Base-by-base conservation (phyloP, 306 rosid species). In the Cucumis cinereus region DNA sequence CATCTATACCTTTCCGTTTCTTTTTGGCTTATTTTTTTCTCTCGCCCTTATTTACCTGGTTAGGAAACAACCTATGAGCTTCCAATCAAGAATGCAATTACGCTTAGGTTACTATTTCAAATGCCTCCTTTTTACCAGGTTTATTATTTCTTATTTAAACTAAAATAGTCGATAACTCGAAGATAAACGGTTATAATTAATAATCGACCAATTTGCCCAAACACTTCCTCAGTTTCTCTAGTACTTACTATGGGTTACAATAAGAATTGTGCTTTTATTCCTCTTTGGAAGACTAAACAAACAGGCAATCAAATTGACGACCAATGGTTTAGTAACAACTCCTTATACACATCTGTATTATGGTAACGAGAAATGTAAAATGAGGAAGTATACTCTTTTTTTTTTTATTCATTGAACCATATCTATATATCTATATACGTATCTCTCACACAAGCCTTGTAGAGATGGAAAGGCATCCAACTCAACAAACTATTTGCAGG, bases 401-500 rank as follows among this genome's bases (percentile, higher is more conserved):
- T 30, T 5, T 67, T 67, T 68, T 68, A 41, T 41, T 68, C 9
- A 68, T 20, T 11, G 35, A 22, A 64, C 47, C 49, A 62, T 16
- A 59, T 11, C 53, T 13, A 12, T 47, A 4, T 49, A 0, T 49
- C 0, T 45, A 11, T 45, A 11, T 47, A 3, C 13, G 1, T 49
- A 11, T 14, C 52, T 19, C 50, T 19, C 50, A 66, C 28, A 67
- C 16, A 38, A 41, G 72, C 50, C 26, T 38, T 36, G 72, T 2
- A 38, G 47, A 36, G 50, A 16, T n/a, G 15, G 49, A 63, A 24
- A 35, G 22, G 70, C 36, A 33, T 28, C 6, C 17, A 36, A 9
- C 3, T 43, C 4, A 45, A 45, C 16, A 40, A 68, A 81, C 84
- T 86, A 89, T 85, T 84, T 89, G 89, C 92, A 89, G 0, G 88